Base-by-base conservation (phyloP, 1,139 yeast genomes). In the Pichia sp. region DNA sequence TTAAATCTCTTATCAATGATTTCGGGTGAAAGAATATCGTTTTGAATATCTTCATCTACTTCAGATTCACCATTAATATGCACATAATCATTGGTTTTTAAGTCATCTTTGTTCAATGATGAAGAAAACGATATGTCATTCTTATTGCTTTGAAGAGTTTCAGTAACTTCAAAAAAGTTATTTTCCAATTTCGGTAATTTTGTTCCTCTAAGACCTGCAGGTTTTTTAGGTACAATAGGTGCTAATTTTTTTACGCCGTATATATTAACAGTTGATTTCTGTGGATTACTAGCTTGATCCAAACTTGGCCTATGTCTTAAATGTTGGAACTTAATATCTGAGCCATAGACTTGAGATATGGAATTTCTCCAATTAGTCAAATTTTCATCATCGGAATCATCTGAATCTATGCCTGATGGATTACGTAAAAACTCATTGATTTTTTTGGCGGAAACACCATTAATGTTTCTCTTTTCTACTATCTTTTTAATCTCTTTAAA, bases 1-100 rank as follows among this genome's bases (percentile, higher is more conserved):
- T 76, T 75, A 1, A 79, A 80, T 45, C 63, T 69, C 46, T 63
- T 68, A 59, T 79, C 84, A 7, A 42, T 41, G 9, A 42, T 18
- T 8, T 48, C 51, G 18, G 18, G 18, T 18, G 18, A 18, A 18
- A 18, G 18, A 18, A 18, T 18, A 18, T 18, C 18, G 18, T 18
- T 18, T 18, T 18, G 18, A 18, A 18, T 18, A 18, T 18, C 18
- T 18, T 18, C 9, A 2, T 25, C 11, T 7, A 9, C 18, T 10
- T 36, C 27, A 36, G 30, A 2, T 26, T 36, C 39, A 26, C 27
- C 18, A 36, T 9, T 18, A 9, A 10, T 10, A 9, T 18, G 18
- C 18, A 26, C 7, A 36, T 7, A 26, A 7, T 27, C 39, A 27
- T 26, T 36, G 8, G 11, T 5, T 10, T 36, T 29, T 5, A 26